Evolutionary conservation across 495 filamentous ascomycete genomes (phyloP).

Genomic region (Hypoxylon fragiforme): DNA sequence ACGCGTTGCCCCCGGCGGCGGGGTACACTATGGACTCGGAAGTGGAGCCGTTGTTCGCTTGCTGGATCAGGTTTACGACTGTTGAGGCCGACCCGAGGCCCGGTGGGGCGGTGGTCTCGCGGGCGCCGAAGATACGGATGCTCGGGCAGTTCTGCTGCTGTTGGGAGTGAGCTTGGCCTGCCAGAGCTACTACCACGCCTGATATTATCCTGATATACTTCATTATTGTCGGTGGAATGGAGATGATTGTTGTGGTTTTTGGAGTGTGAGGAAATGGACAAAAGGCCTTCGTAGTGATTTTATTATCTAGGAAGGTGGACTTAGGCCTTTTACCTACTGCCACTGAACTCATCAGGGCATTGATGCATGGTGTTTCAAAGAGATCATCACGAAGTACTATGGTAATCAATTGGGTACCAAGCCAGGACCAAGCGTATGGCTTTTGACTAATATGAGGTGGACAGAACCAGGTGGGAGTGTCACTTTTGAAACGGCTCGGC

Average conservation of each 20-base stretch:
- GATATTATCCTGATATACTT: not conserved
- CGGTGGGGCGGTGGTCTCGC: slow-evolving; percentile 59
- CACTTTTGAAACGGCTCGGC: not conserved
- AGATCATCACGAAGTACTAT: slow-evolving; percentile 1
- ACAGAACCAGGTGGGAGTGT: not conserved
- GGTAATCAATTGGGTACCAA: slow-evolving; percentile 5
- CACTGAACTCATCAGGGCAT: not conserved
- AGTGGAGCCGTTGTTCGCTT: slow-evolving; percentile 54
- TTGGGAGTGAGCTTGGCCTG: not conserved
- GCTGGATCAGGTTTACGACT: slow-evolving; percentile 54
- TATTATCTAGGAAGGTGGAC: no score
- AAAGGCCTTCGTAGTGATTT: no score
- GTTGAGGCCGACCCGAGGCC: slow-evolving; percentile 58
- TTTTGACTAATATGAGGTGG: not conserved
- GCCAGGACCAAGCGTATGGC: not conserved
- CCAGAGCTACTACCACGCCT: not conserved
- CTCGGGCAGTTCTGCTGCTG: slow-evolving; percentile 47
- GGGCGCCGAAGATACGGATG: slow-evolving; percentile 62
- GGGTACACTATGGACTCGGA: slow-evolving; percentile 61
- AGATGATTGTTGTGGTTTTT: slow-evolving; percentile 14
- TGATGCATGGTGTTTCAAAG: slow-evolving; percentile 17
- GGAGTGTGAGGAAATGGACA: no score
- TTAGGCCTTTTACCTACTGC: no score
- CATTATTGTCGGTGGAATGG: not conserved
- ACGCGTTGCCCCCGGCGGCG: slow-evolving; percentile 58